Evolutionary conservation across 345 rosid genomes (phyloP).

Genomic region (Odontarrhena argentea): DNA sequence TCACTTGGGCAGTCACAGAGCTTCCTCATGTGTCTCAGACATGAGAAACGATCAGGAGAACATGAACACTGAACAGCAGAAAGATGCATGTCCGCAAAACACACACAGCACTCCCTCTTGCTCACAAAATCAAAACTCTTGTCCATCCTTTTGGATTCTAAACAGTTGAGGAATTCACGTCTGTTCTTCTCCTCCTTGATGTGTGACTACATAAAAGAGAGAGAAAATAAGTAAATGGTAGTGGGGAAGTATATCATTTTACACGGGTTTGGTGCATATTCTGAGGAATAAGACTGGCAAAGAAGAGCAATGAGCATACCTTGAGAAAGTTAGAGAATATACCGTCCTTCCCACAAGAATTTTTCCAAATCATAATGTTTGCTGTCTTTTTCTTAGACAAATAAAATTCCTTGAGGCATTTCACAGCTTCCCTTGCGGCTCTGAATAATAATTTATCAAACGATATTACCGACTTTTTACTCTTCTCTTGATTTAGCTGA

Average conservation of each 20-base stretch:
- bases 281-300: not conserved
- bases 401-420: slow-evolving; percentile 54
- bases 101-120: slow-evolving; percentile 59
- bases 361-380: slow-evolving; percentile 53
- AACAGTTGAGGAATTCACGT: slow-evolving; percentile 52
- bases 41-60: slow-evolving; percentile 56
- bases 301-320: slow-evolving; percentile 43
- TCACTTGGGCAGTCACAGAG: slow-evolving; percentile 68
- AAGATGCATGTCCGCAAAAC: slow-evolving; percentile 64
- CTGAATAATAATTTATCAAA: slow-evolving; percentile 64
- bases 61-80: slow-evolving; percentile 66
- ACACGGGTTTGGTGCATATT: slow-evolving; percentile 11
- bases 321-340: slow-evolving; percentile 58
- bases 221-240: slow-evolving; percentile 1
- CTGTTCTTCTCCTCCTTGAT: slow-evolving; percentile 51
- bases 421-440: slow-evolving; percentile 65
- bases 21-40: slow-evolving; percentile 61
- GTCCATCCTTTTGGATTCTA: slow-evolving; percentile 51
- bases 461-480: slow-evolving; percentile 55
- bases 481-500: slow-evolving; percentile 51
- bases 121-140: slow-evolving; percentile 44
- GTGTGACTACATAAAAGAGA: slow-evolving; percentile 50
- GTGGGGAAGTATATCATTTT: slow-evolving; percentile 14
- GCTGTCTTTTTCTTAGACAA: slow-evolving; percentile 45
- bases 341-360: slow-evolving; percentile 57